Base-by-base conservation (phyloP, 73 alveolate species). In the Paramecium primaurelia region DNA sequence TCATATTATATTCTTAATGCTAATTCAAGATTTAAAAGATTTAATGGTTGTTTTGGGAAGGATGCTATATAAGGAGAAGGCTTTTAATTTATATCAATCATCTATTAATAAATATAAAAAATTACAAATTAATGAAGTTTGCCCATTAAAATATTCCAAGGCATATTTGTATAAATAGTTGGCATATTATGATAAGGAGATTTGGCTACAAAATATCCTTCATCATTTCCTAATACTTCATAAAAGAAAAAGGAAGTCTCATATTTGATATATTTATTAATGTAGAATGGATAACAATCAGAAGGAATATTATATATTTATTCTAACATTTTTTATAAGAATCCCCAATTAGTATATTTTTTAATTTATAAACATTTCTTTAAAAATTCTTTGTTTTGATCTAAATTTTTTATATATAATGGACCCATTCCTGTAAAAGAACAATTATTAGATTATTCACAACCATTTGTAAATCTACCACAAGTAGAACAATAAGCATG, bases 141-240 rank as follows among this genome's bases (percentile, higher is more conserved):
- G 42, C 84, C 84, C 84, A 64, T 64, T 8, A 64, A 34, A 12
- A 64, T 32, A 28, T 64, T 34, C 84, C 84, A 64, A 12, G 84
- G 84, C 84, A 64, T 64, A 28, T 64, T 64, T 2, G 84, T 64
- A 26, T 64, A 64, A 28, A 64, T 64, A 32, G 84, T 32, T 8
- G 47, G 47, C 84, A 64, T 64, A 64, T 64, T 64, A 64, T 64
- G 84, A 64, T 64, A 64, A 64, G 84, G 84, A 64, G 84, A 64
- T 64, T 64, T 64, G 12, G 49, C 20, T 12, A 64, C 84, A 32
- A 64, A 64, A 64, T 64, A 64, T 10, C 40, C 28, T 64, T 22
- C 84, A 2, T 26, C 28, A 32, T 64, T 64, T 34, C 51, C 84
- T 14, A 64, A 7, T 28, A 28, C 26, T 32, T 34, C 84, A 64